Evolutionary conservation across 352 stramenopile species (phyloP).

Genomic region (Pseudoperonospora humuli): DNA sequence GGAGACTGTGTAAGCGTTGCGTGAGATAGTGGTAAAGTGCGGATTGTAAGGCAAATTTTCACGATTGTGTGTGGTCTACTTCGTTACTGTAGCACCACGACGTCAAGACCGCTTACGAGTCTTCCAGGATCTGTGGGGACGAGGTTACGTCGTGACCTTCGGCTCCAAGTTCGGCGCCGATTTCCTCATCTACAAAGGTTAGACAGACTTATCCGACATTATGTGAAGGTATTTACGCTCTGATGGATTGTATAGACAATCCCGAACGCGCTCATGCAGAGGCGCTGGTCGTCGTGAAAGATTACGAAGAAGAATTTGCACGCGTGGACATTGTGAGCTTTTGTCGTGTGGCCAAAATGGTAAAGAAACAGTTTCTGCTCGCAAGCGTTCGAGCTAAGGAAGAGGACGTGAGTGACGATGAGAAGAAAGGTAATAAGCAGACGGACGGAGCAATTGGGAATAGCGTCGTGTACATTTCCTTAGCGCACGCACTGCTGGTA

Average conservation of each 20-base stretch:
- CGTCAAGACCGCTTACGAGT: conserved; percentile 31
- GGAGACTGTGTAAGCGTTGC: conserved; percentile 20
- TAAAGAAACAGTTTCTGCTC: conserved; percentile 58
- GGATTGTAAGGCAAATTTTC: not conserved
- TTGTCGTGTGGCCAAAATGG: conserved; percentile 64
- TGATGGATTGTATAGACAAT: conserved; percentile 16
- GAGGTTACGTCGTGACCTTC: conserved; percentile 56
- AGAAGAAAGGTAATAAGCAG: not conserved
- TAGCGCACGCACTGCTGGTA: conserved; percentile 53
- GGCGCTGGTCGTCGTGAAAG: conserved; percentile 46
- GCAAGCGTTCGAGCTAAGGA: conserved; percentile 24
- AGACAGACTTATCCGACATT: not conserved
- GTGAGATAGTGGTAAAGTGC: not conserved
- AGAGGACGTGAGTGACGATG: not conserved
- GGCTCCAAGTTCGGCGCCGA: conserved; percentile 81
- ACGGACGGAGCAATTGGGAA: not conserved
- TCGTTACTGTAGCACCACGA: conserved; percentile 14
- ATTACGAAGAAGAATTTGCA: conserved; percentile 31
- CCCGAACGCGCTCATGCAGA: conserved; percentile 39
- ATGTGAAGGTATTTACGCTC: not conserved
- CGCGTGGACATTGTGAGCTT: conserved; percentile 51
- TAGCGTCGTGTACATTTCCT: conserved; percentile 43
- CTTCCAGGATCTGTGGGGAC: conserved; percentile 60
- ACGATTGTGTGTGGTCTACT: not conserved
- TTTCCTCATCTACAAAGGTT: conserved; percentile 73